These are phyloP conservation scores for Gloeopeniophorella convolvens DNA, from an alignment of 768 basidiomycete species.

Conservation along the genomic window DNA sequence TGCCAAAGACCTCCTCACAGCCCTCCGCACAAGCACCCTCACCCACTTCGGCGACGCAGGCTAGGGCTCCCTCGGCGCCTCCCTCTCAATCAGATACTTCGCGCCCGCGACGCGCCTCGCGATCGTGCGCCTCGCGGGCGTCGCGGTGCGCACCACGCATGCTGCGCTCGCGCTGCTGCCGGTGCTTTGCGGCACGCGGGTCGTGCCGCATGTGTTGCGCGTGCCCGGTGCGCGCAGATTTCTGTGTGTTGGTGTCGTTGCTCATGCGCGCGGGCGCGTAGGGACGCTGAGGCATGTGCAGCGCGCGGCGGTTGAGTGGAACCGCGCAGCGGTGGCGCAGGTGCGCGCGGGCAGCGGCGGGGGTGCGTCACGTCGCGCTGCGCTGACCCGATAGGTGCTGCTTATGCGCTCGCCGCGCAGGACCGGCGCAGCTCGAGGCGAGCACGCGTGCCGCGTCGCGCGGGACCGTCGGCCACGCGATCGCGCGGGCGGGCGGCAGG, in stretches of 20 bases:
- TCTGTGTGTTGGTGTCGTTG: not conserved
- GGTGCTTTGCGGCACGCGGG: constrained; percentile 46
- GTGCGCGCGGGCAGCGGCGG: constrained; percentile 36
- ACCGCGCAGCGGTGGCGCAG: constrained; percentile 62
- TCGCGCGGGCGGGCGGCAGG: constrained; percentile 36
- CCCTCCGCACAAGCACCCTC: constrained; percentile 63
- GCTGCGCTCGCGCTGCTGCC: constrained; percentile 69
- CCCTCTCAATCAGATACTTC: constrained; percentile 83
- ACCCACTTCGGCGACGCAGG: constrained; percentile 78
- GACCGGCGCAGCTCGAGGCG: too few species aligned
- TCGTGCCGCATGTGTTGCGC: constrained; percentile 74
- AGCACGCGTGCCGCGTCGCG: too few species aligned
- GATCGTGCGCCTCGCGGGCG: constrained; percentile 80
- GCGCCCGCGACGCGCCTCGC: constrained; percentile 78
- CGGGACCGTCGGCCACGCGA: too few species aligned
- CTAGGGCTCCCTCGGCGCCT: constrained; percentile 74
- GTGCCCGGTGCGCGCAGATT: constrained; percentile 55
- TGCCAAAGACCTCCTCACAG: constrained; percentile 59
- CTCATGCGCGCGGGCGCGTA: constrained; percentile 24
- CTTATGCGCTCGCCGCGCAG: not conserved
- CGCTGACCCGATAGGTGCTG: not conserved
- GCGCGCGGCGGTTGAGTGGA: constrained; percentile 66
- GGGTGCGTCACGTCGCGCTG: not conserved
- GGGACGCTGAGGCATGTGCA: constrained; percentile 87
- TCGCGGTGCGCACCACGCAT: constrained; percentile 76